Evolutionary conservation across 306 rosid species (phyloP).

Genomic region (Inga leiocalycina): DNA sequence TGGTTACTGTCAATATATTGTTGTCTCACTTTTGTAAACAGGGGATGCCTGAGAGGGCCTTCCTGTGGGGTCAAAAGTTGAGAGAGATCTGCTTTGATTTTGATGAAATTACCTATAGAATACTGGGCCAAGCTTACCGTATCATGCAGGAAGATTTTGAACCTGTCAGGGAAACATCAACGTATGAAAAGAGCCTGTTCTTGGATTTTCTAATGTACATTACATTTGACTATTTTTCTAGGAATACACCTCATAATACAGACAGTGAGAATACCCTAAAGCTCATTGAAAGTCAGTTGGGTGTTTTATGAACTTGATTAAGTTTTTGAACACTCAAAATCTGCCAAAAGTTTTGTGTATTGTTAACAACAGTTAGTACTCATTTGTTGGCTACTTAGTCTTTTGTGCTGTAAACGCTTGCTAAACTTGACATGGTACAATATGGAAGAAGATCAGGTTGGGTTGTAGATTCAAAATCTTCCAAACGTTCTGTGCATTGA

Average conservation of each 20-base stretch:
- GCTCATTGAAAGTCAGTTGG: conserved; percentile 40
- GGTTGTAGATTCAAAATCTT: neutral
- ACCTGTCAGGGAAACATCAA: conserved; percentile 32
- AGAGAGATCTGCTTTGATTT: conserved; percentile 53
- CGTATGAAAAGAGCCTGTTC: conserved; percentile 59
- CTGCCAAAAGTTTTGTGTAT: neutral
- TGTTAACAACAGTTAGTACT: neutral
- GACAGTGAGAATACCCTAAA: conserved; percentile 35
- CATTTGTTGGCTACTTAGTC: conserved; percentile 8
- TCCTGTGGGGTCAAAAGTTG: conserved; percentile 76
- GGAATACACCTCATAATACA: conserved; percentile 42
- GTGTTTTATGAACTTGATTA: conserved; percentile 43
- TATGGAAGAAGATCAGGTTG: neutral
- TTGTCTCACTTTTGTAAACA: conserved; percentile 75
- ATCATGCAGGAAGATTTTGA: conserved; percentile 44
- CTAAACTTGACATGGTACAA: conserved; percentile 6
- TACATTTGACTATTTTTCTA: conserved; percentile 64
- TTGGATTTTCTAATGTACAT: conserved; percentile 81
- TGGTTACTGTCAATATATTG: conserved; percentile 59
- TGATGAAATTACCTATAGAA: conserved; percentile 55
- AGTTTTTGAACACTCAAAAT: conserved; percentile 14
- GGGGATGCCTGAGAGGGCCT: conserved; percentile 76
- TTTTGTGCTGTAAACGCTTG: conserved; percentile 5
- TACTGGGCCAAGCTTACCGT: conserved; percentile 55
- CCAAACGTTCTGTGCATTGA: conserved; percentile 2